Conservation (phyloP, 768 basidiomycete genomes). For the Coprinopsis cinerea region DNA sequence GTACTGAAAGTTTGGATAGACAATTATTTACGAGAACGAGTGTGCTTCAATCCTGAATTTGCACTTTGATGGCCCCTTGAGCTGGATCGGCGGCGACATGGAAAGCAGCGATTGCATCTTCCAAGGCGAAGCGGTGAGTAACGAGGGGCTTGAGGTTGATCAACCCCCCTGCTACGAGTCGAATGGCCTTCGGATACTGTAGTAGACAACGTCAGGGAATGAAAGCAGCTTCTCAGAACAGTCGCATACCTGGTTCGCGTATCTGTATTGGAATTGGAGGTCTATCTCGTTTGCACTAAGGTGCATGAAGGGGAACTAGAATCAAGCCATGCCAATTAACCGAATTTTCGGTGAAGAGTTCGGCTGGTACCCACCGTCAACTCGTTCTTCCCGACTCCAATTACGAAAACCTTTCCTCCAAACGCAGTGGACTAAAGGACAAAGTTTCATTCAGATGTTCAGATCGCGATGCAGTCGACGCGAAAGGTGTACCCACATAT, state of each 20-base stretch:
- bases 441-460: neutral
- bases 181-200: slow-evolving; percentile 80
- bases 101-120: slow-evolving; percentile 74
- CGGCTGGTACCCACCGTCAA: slow-evolving; percentile 35
- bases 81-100: slow-evolving; percentile 64
- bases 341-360: slow-evolving; percentile 1
- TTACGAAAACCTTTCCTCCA: slow-evolving; percentile 64
- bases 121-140: slow-evolving; percentile 69
- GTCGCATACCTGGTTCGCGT: slow-evolving; percentile 44
- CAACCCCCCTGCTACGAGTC: slow-evolving; percentile 70
- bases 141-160: slow-evolving; percentile 73
- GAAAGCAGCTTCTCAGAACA: slow-evolving; percentile 19
- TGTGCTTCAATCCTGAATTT: slow-evolving; percentile 57
- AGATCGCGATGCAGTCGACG: neutral
- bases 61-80: slow-evolving; percentile 67
- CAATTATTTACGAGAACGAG: too few species aligned
- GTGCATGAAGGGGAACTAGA: slow-evolving; percentile 68
- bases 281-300: slow-evolving; percentile 67
- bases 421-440: slow-evolving; percentile 49
- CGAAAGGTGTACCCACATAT: slow-evolving; percentile 34
- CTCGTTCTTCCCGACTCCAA: slow-evolving; percentile 64
- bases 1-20: too few species aligned
- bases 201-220: neutral
- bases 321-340: neutral
- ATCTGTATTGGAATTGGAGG: slow-evolving; percentile 63